Conservation (phyloP, 2,329 filamentous ascomycete genomes). For the Pseudogymnoascus pannorum region DNA sequence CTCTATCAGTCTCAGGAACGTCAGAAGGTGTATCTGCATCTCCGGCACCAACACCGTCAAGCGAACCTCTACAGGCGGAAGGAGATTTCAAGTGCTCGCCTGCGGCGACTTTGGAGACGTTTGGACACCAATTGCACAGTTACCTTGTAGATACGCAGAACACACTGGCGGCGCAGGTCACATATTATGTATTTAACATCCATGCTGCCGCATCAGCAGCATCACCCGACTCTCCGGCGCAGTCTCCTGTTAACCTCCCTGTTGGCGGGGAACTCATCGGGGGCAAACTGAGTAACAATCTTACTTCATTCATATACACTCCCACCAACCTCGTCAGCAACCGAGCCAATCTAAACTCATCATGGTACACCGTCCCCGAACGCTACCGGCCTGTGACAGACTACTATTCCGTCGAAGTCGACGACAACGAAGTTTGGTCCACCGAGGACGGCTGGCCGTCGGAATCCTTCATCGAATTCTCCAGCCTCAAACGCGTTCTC, state of each 20-base stretch:
- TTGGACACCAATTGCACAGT: slow-evolving; percentile 43
- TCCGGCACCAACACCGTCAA: background rate
- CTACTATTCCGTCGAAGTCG: slow-evolving; percentile 42
- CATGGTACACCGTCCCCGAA: slow-evolving; percentile 44
- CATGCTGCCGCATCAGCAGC: slow-evolving; percentile 44
- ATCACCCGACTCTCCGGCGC: slow-evolving; percentile 35
- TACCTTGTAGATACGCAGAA: slow-evolving; percentile 47
- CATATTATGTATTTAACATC: slow-evolving; percentile 50
- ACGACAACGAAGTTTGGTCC: slow-evolving; percentile 29
- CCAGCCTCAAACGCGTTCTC: slow-evolving; percentile 45
- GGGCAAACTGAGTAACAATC: slow-evolving; percentile 38
- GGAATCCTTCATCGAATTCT: slow-evolving; percentile 50
- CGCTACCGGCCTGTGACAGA: slow-evolving; percentile 39
- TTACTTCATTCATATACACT: slow-evolving; percentile 47
- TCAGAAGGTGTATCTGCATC: background rate
- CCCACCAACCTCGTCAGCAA: slow-evolving; percentile 42
- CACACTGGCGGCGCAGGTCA: slow-evolving; percentile 45
- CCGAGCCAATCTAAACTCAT: slow-evolving; percentile 47
- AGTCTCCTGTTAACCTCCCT: slow-evolving; percentile 39
- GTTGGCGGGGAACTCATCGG: slow-evolving; percentile 37
- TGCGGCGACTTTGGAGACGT: slow-evolving; percentile 40
- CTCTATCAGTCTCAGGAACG: background rate
- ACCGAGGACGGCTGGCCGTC: slow-evolving; percentile 58
- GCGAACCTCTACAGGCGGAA: slow-evolving; percentile 34
- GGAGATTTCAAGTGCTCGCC: slow-evolving; percentile 50